These are phyloP conservation scores for Aspergillus alliaceus DNA, from an alignment of 2,329 filamentous ascomycete species.

Conservation along the genomic window DNA sequence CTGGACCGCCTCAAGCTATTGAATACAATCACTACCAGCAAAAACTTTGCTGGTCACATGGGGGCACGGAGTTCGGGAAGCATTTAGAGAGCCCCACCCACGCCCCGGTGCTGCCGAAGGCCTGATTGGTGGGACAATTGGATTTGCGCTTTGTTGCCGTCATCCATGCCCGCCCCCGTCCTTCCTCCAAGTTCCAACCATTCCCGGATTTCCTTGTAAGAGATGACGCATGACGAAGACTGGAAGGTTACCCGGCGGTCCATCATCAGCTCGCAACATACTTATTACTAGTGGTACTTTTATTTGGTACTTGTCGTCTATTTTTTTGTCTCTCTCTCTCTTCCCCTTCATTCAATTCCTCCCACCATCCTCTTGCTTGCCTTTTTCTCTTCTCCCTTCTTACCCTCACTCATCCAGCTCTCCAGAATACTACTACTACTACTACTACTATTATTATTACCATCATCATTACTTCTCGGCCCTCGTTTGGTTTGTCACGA, in stretches of 20 bases:
- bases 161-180: slow-evolving; percentile 25
- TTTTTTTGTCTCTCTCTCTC: slow-evolving; percentile 4
- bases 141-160: slow-evolving; percentile 21
- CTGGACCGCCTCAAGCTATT: slow-evolving; percentile 1
- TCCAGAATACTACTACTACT: too few species aligned
- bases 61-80: slow-evolving; percentile 20
- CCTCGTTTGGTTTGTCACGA: too few species aligned
- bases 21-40: neutral
- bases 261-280: too few species aligned
- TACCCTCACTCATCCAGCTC: too few species aligned
- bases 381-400: too few species aligned
- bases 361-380: too few species aligned
- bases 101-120: slow-evolving; percentile 20
- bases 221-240: slow-evolving; percentile 15
- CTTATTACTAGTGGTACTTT: too few species aligned
- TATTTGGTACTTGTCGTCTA: too few species aligned
- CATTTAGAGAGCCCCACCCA: slow-evolving; percentile 12
- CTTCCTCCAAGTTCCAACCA: slow-evolving; percentile 21
- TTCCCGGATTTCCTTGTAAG: slow-evolving; percentile 9
- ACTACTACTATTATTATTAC: too few species aligned
- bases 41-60: slow-evolving; percentile 35
- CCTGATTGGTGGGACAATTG: slow-evolving; percentile 32
- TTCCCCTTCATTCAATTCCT: too few species aligned
- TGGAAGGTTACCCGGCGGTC: slow-evolving; percentile 25
- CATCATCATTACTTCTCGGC: too few species aligned